Base-by-base conservation (phyloP, 2,329 filamentous ascomycete species). In the Verticillium longisporum region DNA sequence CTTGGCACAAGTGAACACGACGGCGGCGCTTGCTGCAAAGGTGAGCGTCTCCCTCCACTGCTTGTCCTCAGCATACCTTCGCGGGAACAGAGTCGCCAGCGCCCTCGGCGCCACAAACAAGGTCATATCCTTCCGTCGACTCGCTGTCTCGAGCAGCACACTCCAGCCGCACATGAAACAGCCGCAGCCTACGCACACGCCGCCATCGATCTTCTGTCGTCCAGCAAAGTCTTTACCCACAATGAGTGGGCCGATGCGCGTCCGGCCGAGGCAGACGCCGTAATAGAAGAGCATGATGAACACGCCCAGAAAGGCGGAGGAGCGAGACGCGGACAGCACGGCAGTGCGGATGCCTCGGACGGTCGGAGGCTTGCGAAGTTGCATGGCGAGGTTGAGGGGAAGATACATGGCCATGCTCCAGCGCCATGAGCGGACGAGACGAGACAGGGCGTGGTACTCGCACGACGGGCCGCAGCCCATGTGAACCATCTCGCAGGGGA, bases 251-350 rank as follows among this genome's bases (percentile, higher is more conserved):
- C 91, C 91, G 6, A 95, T 63, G 11, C 90, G 82, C 1, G 88
- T 92, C 55, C 92, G 84, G 6, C 86, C 80, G 0, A 96, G 83
- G 70, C 92, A 96, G 3, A 96, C 89, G 33, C 89, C 87, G 71
- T 96, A 96, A 77, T 93, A 96, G 72, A 94, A 95, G 11, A 92
- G 76, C 1, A 85, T 79, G 65, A 96, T 89, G 72, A 94, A 96
- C 0, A 86, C 77, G 3, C 87, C 90, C 1, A 96, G 81, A 71
- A 96, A 95, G 1, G 88, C 81, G 0, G 91, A 92, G 5, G 90
- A 93, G 36, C 88, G 84, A 10, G 82, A 74, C 1, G 90, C 86
- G 2, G 88, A 88, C 14, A 78, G 67, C 32, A 88, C 61, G 1
- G 87, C 85, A 32, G 75, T 74, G 50, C 67, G 67, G 11, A 83